These are phyloP conservation scores for Arthromyces matolae DNA, from an alignment of 768 basidiomycete genomes.

Conservation along the genomic window DNA sequence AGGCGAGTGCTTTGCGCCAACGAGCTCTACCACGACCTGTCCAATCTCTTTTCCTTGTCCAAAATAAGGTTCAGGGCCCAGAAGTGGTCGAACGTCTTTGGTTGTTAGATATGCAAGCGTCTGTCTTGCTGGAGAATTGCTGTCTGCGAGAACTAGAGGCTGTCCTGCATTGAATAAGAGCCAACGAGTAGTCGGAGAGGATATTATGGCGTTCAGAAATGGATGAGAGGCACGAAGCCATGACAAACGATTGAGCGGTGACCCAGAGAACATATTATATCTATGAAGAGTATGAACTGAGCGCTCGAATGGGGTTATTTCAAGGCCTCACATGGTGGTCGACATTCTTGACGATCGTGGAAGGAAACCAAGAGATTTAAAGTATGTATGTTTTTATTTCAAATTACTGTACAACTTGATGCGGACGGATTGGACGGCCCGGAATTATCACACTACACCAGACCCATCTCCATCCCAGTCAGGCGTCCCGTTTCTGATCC, in stretches of 20 bases:
- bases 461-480: neutral
- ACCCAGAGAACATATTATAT: slow-evolving; percentile 49
- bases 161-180: slow-evolving; percentile 71
- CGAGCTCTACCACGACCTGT: slow-evolving; percentile 25
- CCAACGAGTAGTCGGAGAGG: slow-evolving; percentile 64
- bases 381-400: too few relatives aligned
- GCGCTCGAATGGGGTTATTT: neutral
- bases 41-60: slow-evolving; percentile 58
- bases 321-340: slow-evolving; percentile 12
- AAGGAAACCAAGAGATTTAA: neutral
- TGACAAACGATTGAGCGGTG: slow-evolving; percentile 75
- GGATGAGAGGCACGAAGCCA: slow-evolving; percentile 74
- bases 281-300: slow-evolving; percentile 13
- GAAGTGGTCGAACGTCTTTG: slow-evolving; percentile 54
- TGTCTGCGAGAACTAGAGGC: slow-evolving; percentile 52
- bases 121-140: slow-evolving; percentile 28
- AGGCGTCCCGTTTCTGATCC: slow-evolving; percentile 7
- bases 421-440: too few relatives aligned
- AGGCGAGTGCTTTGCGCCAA: slow-evolving; percentile 29
- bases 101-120: slow-evolving; percentile 55
- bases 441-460: too few relatives aligned
- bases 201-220: slow-evolving; percentile 72
- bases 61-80: slow-evolving; percentile 69
- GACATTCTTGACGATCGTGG: slow-evolving; percentile 12
- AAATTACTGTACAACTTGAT: too few relatives aligned